Base-by-base conservation (phyloP, 2,329 filamentous ascomycete species). In the Monosporascus cannonballus region DNA sequence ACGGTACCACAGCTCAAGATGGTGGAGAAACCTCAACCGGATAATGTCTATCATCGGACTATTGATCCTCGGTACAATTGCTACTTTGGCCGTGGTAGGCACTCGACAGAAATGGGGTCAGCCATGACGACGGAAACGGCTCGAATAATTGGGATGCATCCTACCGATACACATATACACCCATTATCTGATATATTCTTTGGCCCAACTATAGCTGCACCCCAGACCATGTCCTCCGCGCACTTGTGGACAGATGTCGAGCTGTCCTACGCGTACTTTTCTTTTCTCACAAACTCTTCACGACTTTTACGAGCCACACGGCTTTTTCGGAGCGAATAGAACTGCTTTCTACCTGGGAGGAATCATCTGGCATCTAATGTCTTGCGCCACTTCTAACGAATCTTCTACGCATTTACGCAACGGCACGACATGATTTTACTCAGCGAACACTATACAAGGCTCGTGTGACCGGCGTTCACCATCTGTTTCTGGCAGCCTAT, bases 21-120 rank as follows among this genome's bases (percentile, higher is more conserved):
- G 81, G 81, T 84, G 81, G 81, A 74, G 81, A 52, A 77, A 74
- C 48, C 70, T 84, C 45, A 84, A 84, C 61, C 75, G 80, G 51
- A 72, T 73, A 58, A 83, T 84, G 80, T 76, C 79, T 25, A 59
- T 83, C 46, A 64, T 83, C 24, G 81, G 81, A 3, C 63, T 83
- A 4, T 65, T 83, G 47, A 73, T 84, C 34, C 68, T 83, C 20
- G 78, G 74, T 36, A 75, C 78, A 27, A 67, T 81, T 27, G 64
- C 76, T 34, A 75, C 77, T 11, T 72, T 84, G 47, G 72, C 74
- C 18, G 71, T 83, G 22, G 67, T 83, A 17, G 79, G 79, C 46
- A 68, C 77, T n/a, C 70, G 69, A 49, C 71, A 81, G 56, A 71
- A 71, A 53, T 83, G 78, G 78, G 71, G 62, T 2, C 55, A 59